Percentiles rank a stretch among this genome's conserved stretches.
These are phyloP conservation scores for Dictyostelium capitatum DNA, from an alignment of 78 protist species.

Conservation along the genomic window DNA sequence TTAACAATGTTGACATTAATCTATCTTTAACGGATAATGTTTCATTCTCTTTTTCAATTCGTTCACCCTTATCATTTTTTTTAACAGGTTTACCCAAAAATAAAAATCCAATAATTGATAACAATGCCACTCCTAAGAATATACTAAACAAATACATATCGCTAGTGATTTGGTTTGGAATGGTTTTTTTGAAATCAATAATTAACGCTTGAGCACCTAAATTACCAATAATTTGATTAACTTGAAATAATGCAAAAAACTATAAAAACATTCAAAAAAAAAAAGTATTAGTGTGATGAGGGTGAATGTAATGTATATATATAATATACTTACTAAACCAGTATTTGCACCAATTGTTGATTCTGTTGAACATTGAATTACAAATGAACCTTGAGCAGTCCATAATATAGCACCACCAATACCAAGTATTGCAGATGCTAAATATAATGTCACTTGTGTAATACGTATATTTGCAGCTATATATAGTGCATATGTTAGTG, in stretches of 20 bases:
- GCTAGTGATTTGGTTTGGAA: no score
- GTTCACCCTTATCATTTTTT: not conserved
- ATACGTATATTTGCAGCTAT: constrained; percentile 64
- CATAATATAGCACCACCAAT: constrained; percentile 79
- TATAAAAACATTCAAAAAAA: no score
- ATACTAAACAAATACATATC: constrained; percentile 28
- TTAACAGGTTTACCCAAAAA: constrained; percentile 29
- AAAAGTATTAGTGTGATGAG: not conserved
- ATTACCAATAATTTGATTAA: constrained; percentile 63
- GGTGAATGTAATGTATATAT: not conserved
- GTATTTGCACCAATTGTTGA: constrained; percentile 57
- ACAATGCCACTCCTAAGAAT: not conserved
- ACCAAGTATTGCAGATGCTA: constrained; percentile 52
- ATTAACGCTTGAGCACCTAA: constrained; percentile 33
- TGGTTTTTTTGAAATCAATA: no score
- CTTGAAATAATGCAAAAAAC: constrained; percentile 77
- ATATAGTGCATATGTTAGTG: constrained; percentile 34
- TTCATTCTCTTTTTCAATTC: constrained; percentile 1
- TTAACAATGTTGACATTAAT: constrained; percentile 6
- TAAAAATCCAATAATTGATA: constrained; percentile 23
- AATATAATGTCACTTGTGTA: not conserved
- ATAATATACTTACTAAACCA: constrained; percentile 36
- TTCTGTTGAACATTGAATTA: constrained; percentile 71
- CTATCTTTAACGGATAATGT: not conserved
- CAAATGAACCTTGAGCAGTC: constrained; percentile 81